Evolutionary conservation across 108 stramenopile species (phyloP), one percentile per base, ranked within the genome.

Genomic region (Aurantiochytrium sp.): DNA sequence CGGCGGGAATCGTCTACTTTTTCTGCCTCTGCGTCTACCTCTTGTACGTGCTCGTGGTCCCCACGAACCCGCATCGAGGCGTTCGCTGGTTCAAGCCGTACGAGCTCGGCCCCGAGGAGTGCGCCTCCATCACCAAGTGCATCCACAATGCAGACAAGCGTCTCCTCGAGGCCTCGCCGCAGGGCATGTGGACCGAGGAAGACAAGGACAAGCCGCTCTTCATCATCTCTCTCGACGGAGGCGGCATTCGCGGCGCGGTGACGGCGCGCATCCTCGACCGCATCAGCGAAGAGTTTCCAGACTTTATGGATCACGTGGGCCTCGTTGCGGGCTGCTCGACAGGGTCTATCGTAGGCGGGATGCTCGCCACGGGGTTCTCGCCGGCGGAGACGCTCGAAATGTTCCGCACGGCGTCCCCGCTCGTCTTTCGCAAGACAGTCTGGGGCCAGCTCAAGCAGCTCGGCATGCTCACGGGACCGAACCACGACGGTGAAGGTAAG

Each of bases 161-260:
- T 23, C 6, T 53, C 19, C 25, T 53, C 18, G 45, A 47, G 6
- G 28, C n/a, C 76, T 6, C 76, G n/a, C 45, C 45, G 76, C 76
- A 83, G 51, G 49, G 51, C n/a, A 47, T 83, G 45, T 83, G 76
- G 76, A 53, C 45, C 45, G n/a, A 21, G 12, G 51, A 83, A 35
- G 76, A 83, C 76, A 47, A 53, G 49, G 76, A 88, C 25, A 88
- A 88, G 59, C 88, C 88, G 12, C 49, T 64, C 43, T 60, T 64
- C 59, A 90, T 90, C 57, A 16, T 90, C 29, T 88, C 55, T 43
- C 60, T 90, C 21, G 90, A 90, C 60, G 90, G 90, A 5, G 90
- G 90, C 60, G 90, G 90, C 21, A 47, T 87, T 6, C 87, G 87
- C 5, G 90, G 90, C 60, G 83, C 83, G 18, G 5, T 83, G 19